Evolutionary conservation across 768 basidiomycete species (phyloP).

Genomic region (Coprinellus micaceus): DNA sequence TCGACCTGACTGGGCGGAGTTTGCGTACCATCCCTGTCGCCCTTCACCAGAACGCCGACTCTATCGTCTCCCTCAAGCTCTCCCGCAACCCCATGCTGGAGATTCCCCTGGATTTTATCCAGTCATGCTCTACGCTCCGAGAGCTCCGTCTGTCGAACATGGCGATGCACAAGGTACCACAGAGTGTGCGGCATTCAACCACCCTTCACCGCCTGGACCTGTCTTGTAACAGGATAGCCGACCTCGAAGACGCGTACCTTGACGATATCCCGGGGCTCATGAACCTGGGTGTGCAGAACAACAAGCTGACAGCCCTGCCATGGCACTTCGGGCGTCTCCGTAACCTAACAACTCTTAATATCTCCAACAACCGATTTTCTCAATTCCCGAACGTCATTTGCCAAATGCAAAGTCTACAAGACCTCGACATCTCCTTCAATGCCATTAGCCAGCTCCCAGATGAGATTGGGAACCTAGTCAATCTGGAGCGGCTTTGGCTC

Average conservation of each 20-base stretch:
- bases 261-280: conserved; percentile 70
- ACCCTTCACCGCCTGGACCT: conserved; percentile 81
- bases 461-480: conserved; percentile 64
- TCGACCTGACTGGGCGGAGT: conserved; percentile 79
- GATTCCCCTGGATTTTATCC: conserved; percentile 94
- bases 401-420: conserved; percentile 66
- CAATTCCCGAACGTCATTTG: conserved; percentile 71
- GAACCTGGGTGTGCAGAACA: conserved; percentile 80
- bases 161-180: conserved; percentile 92
- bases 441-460: conserved; percentile 77
- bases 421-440: conserved; percentile 96
- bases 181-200: conserved; percentile 69
- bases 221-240: conserved; percentile 86
- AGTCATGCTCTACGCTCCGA: conserved; percentile 76
- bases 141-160: conserved; percentile 87
- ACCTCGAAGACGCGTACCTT: conserved; percentile 82
- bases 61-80: conserved; percentile 80
- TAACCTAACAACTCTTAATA: conserved; percentile 73
- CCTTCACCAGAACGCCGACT: conserved; percentile 79
- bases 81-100: conserved; percentile 95
- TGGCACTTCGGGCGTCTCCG: conserved; percentile 78
- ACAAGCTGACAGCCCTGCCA: conserved; percentile 83
- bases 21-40: conserved; percentile 86
- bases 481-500: conserved; percentile 70
- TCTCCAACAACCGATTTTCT: conserved; percentile 94